phyloP scores from a whole-genome alignment of 768 basidiomycete genomes.

The Coprinopsis marcescibilis region DNA sequence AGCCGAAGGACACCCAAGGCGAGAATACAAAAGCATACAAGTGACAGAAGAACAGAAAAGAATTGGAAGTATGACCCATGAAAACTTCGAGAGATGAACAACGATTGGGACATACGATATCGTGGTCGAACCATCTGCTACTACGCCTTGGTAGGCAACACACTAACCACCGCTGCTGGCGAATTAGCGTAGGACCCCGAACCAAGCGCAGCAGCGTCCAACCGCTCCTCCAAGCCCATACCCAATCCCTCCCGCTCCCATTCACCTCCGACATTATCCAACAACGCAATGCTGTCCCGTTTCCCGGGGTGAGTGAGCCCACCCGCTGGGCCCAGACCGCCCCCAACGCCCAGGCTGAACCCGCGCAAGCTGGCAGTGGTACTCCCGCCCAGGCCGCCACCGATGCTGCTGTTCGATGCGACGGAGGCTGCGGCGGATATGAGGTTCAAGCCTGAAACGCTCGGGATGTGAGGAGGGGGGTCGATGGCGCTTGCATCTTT shows the following conservation, averaged over 20 bases:
- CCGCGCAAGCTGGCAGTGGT: neutral
- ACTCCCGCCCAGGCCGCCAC: slow-evolving; percentile 11
- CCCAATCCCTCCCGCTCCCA: slow-evolving; percentile 87
- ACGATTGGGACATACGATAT: too few relatives aligned
- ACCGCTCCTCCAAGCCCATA: slow-evolving; percentile 72
- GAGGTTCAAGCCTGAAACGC: slow-evolving; percentile 41
- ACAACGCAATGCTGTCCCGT: slow-evolving; percentile 35
- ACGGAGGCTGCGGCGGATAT: slow-evolving; percentile 3
- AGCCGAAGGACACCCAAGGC: too few relatives aligned
- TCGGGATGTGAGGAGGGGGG: slow-evolving; percentile 71
- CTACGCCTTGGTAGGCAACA: too few relatives aligned
- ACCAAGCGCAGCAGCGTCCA: slow-evolving; percentile 37
- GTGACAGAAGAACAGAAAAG: too few relatives aligned
- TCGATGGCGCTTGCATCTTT: slow-evolving; percentile 49
- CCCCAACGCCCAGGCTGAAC: neutral
- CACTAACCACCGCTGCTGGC: neutral
- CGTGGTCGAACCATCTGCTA: too few relatives aligned
- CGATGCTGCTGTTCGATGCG: slow-evolving; percentile 8
- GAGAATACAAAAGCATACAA: too few relatives aligned
- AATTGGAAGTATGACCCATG: too few relatives aligned
- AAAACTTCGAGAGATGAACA: too few relatives aligned
- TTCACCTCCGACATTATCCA: slow-evolving; percentile 73
- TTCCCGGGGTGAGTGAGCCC: slow-evolving; percentile 23
- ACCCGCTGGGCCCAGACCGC: slow-evolving; percentile 14
- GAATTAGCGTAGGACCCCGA: neutral